phyloP scores from a whole-genome alignment of 768 basidiomycete genomes.

The Boletus patriciae region DNA sequence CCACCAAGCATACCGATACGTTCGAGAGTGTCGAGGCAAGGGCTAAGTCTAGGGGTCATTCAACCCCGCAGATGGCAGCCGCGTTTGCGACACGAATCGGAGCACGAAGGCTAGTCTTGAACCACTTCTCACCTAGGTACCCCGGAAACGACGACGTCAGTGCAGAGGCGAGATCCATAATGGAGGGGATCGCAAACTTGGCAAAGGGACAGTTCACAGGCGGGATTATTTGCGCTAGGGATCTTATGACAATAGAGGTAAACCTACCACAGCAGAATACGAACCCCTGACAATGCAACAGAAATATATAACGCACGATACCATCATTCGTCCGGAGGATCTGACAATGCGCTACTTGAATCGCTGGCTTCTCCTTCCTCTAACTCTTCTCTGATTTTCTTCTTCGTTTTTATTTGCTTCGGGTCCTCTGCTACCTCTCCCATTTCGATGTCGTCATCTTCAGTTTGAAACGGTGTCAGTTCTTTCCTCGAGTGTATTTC shows the following conservation, averaged over 20 bases:
- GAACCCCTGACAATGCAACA: conserved; percentile 9
- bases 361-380: conserved; percentile 89
- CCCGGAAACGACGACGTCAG: conserved; percentile 60
- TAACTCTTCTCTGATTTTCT: conserved; percentile 64
- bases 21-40: conserved; percentile 59
- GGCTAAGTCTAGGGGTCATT: conserved; percentile 79
- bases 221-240: conserved; percentile 69
- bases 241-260: conserved; percentile 72
- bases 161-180: conserved; percentile 49
- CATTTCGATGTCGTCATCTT: conserved; percentile 82
- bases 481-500: conserved; percentile 20
- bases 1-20: conserved; percentile 61
- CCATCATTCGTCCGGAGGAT: conserved; percentile 60
- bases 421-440: conserved; percentile 83
- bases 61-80: conserved; percentile 90
- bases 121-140: conserved; percentile 85
- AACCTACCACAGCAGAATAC: conserved; percentile 30
- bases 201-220: conserved; percentile 55
- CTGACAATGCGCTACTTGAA: conserved; percentile 73
- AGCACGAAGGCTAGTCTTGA: conserved; percentile 66
- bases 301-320: neutral
- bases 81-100: conserved; percentile 67
- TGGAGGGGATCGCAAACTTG: conserved; percentile 60
- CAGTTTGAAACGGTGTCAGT: conserved; percentile 25
- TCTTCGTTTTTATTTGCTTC: conserved; percentile 46